Base-by-base conservation (phyloP, 768 basidiomycete genomes). In the Russula olivacea region DNA sequence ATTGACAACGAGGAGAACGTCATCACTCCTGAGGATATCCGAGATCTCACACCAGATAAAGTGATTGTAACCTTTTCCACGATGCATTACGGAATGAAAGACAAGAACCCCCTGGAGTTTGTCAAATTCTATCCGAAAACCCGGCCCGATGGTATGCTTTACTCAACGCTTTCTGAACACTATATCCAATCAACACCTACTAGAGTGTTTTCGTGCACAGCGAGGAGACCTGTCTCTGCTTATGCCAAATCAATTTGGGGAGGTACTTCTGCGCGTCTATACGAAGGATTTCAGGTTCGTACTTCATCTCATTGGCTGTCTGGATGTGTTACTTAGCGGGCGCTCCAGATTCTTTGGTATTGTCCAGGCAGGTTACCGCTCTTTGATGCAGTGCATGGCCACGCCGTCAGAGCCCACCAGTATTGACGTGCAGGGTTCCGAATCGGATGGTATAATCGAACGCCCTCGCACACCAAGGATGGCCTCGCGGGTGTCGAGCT, bases 71-170 rank as follows among this genome's bases (percentile, higher is more conserved):
- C 85, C 55, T 75, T 84, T 15, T 72, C 83, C 1, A 68, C 71
- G n/a, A 78, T 92, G 79, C 91, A 93, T 70, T 87, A 88, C 68
- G 91, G 91, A 3, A 89, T 87, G 83, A 77, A 81, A 66, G 81
- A 83, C 49, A 72, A 76, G 64, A 89, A 89, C 68, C 91, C 91
- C 1, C 69, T 92, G 51, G 80, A 86, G 50, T 78, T 74, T 17
- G 82, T 91, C 58, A 83, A 79, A 70, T 93, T 92, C 69, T 92
- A 91, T 68, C 83, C 84, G 0, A 91, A 91, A 72, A 74, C 77
- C 15, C 76, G 80, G 19, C 82, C 82, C 0, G 72, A 85, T 61
- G 68, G 89, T 91, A 68, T 62, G 71, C 52, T 19, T 11, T 47
- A 43, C 28, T 55, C 25, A 19, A 21, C 54, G 23, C 28, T 11